Base-by-base conservation (phyloP, 2,329 filamentous ascomycete species). In the Nothophaeocryptopus gaeumannii region DNA sequence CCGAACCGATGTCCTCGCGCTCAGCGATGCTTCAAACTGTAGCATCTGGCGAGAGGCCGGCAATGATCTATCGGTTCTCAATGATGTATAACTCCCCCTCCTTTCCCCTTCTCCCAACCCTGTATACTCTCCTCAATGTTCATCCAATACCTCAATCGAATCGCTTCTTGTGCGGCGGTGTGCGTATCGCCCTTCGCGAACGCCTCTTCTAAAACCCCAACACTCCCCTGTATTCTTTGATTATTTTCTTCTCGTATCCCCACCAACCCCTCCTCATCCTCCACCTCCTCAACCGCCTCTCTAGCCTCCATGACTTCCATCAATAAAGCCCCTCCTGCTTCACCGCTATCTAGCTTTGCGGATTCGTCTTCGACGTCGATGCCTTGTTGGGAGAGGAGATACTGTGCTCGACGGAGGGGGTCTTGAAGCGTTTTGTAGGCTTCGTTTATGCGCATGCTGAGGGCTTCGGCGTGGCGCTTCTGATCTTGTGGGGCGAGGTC, bases 121-220 rank as follows among this genome's bases (percentile, higher is more conserved):
- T 86, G 76, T 63, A 96, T 74, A 39, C 84, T 87, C 69, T 95
- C 86, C 55, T 83, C 79, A 54, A 97, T 85, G 70, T 91, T 96
- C 48, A 86, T 79, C 92, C 92, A 96, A 74, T 96, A 97, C 68
- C 89, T 77, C 73, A 96, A 71, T 68, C 80, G 77, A 1, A 96
- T 83, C 39, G 85, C 84, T 78, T 95, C 89, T 53, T 67, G 70
- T 71, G 80, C 83, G 12, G 90, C 92, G 8, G 55, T 71, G 35
- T 83, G 78, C 34, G 88, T 66, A 65, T 92, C 81, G 41, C 85
- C 86, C 8, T 68, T 62, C 54, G 73, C 76, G 65, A 97, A 92
- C 0, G 83, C 81, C 47, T 68, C 62, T 39, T 80, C 86, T 16
- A 97, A 63, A 1, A 71, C 67, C 42, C 70, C 70, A 64, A 91